Evolutionary conservation across 768 basidiomycete genomes (phyloP).

Genomic region (Collybia sordida): DNA sequence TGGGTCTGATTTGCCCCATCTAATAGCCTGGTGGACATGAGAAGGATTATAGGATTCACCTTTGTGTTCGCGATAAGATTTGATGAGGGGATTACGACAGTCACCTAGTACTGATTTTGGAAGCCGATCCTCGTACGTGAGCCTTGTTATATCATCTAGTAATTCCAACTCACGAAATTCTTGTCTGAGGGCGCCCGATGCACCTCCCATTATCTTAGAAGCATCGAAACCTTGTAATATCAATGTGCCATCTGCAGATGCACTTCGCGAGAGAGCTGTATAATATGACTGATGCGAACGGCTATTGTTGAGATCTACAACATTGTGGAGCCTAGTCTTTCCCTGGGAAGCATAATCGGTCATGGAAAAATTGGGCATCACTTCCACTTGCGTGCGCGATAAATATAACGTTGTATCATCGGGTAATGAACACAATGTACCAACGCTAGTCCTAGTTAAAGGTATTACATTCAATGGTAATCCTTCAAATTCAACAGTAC

Average conservation of each 20-base stretch:
- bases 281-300: conserved; percentile 23
- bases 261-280: conserved; percentile 26
- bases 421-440: conserved; percentile 30
- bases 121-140: neutral
- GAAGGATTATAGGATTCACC: conserved; percentile 4
- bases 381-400: conserved; percentile 15
- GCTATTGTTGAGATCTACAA: neutral
- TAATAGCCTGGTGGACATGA: neutral
- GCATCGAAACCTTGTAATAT: no score
- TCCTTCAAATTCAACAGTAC: conserved; percentile 16
- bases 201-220: conserved; percentile 9
- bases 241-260: conserved; percentile 16
- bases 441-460: no score
- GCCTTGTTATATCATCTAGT: conserved; percentile 13
- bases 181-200: conserved; percentile 12
- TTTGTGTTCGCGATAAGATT: conserved; percentile 1
- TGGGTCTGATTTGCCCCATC: neutral
- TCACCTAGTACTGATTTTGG: conserved; percentile 6
- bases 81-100: conserved; percentile 21
- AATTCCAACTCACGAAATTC: conserved; percentile 14
- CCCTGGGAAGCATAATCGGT: conserved; percentile 26
- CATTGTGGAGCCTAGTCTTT: neutral
- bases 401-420: conserved; percentile 15
- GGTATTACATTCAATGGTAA: no score
- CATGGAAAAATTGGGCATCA: no score